Evolutionary conservation across 495 filamentous ascomycete genomes (phyloP).

Genomic region (Daldinia loculata): DNA sequence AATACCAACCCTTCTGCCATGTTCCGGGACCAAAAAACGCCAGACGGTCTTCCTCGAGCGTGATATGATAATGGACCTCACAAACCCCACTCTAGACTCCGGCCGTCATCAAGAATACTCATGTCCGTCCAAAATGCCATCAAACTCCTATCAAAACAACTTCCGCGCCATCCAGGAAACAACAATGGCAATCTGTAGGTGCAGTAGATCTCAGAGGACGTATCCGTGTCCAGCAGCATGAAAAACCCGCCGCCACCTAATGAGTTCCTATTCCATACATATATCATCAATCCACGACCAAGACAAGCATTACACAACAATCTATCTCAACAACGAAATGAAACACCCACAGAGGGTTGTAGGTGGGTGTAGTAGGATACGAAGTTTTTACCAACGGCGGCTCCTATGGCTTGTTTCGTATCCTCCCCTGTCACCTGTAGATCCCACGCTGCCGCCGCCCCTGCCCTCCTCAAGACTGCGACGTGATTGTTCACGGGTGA

Average conservation of each 20-base stretch:
- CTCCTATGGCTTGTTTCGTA: conserved; percentile 46
- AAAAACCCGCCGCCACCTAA: neutral
- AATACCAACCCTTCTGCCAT: conserved; percentile 24
- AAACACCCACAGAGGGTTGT: neutral
- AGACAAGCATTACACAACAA: conserved; percentile 18
- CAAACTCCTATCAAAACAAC: conserved; percentile 33
- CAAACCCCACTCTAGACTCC: conserved; percentile 47
- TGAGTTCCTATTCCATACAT: conserved; percentile 10
- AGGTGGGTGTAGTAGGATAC: neutral
- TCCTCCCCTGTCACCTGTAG: conserved; percentile 42
- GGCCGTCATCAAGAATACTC: conserved; percentile 34
- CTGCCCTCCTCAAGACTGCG: conserved; percentile 77
- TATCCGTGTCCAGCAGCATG: conserved; percentile 12
- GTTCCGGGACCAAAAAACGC: conserved; percentile 33
- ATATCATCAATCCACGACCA: conserved; percentile 7
- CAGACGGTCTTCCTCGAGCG: conserved; percentile 47
- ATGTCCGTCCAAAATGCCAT: conserved; percentile 31
- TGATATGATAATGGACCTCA: conserved; percentile 40
- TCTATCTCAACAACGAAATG: conserved; percentile 24
- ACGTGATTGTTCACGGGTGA: conserved; percentile 68
- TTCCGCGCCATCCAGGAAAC: conserved; percentile 27
- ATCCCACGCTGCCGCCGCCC: conserved; percentile 55
- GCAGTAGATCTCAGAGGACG: conserved; percentile 30
- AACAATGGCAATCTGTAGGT: conserved; percentile 39
- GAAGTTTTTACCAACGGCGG: conserved; percentile 44